Conservation (phyloP, 2,329 filamentous ascomycete genomes). For the Rhinocladiella mackenziei region DNA sequence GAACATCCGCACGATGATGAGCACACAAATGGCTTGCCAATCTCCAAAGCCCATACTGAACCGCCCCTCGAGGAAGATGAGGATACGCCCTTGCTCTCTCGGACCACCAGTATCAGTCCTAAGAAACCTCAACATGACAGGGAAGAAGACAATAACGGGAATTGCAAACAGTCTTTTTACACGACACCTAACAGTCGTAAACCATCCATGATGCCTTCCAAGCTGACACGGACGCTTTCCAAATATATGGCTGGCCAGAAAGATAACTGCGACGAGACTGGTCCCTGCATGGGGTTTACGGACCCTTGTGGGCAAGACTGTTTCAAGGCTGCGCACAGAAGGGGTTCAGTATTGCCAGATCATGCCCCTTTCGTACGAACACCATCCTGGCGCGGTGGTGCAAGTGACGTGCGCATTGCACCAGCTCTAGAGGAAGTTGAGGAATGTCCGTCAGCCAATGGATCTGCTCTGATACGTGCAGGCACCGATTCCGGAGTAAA, state of each 20-base stretch:
- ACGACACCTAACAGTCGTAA: slow-evolving; percentile 26
- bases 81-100: slow-evolving; percentile 29
- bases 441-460: slow-evolving; percentile 7
- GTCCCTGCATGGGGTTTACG: slow-evolving; percentile 59
- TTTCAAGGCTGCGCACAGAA: slow-evolving; percentile 45
- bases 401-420: slow-evolving; percentile 8
- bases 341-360: slow-evolving; percentile 20
- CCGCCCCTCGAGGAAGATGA: slow-evolving; percentile 16
- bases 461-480: neutral
- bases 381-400: slow-evolving; percentile 17
- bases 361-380: slow-evolving; percentile 16
- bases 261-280: slow-evolving; percentile 53
- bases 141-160: slow-evolving; percentile 4
- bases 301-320: slow-evolving; percentile 60
- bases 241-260: slow-evolving; percentile 50
- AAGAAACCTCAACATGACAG: slow-evolving; percentile 9
- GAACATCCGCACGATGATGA: slow-evolving; percentile 29
- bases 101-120: slow-evolving; percentile 18
- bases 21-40: slow-evolving; percentile 23
- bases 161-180: slow-evolving; percentile 16
- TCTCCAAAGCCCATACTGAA: slow-evolving; percentile 7
- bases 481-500: slow-evolving; percentile 16
- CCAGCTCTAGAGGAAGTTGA: slow-evolving; percentile 16
- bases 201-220: slow-evolving; percentile 36
- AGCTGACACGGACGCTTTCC: slow-evolving; percentile 42